Base-by-base conservation (phyloP, 2,329 filamentous ascomycete species). In the Colletotrichum destructivum region DNA sequence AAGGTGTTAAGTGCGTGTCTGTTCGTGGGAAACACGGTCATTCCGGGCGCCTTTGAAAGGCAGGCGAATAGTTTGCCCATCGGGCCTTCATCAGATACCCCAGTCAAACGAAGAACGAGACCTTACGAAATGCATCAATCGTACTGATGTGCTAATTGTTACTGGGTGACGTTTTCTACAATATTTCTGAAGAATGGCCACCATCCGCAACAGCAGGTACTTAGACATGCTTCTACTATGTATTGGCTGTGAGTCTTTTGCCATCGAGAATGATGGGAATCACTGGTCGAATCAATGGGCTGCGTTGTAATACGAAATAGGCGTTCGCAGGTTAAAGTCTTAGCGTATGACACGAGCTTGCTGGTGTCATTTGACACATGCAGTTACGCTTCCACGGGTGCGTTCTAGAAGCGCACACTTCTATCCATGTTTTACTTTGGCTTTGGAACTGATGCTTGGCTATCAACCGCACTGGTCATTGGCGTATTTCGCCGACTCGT, bases 1-100 rank as follows among this genome's bases (percentile, higher is more conserved):
- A 47, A 42, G 65, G 69, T 63, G 59, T 68, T 71, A 44, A 62
- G 68, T 69, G 35, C 35, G 35, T 38, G 35, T 38, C 35, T 11
- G 55, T 52, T 69, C 49, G 35, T 44, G 64, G 59, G 40, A 60
- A 60, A 35, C 38, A 67, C 60, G 62, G 54, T 60, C 54, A 59
- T 57, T 59, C 23, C 51, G 47, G 38, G 49, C 51, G 57, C 60
- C 54, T 64, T 55, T 59, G 66, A 54, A 54, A 51, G 65, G 54
- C 66, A 69, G 54, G 57, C 49, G 38, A 60, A 60, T 64, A 64
- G 69, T 63, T 64, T 72, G 18, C 59, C 56, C 54, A 40, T 49
- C 47, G 69, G 59, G 66, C 69, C 44, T 46, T 72, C 59, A 69
- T 69, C 65, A 72, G 69, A 72, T 66, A 38, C 69, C 69, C 69